Evolutionary conservation across 768 basidiomycete genomes (phyloP), one percentile per base, ranked within the genome.

Genomic region (Dentipellis fragilis): DNA sequence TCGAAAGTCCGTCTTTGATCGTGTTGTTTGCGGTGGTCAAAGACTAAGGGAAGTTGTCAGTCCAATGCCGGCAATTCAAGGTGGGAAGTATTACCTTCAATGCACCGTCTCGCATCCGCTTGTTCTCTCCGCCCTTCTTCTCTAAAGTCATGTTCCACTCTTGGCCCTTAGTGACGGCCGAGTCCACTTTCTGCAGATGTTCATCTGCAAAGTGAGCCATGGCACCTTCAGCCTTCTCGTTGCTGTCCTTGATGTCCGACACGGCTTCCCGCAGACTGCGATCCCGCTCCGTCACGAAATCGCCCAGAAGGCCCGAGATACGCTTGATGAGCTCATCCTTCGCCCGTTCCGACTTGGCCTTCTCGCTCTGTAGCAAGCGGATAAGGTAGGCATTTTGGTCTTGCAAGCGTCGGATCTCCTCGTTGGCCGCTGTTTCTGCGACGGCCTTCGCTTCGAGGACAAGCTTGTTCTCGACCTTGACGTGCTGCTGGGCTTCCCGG

Each of bases 311-410:
- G 3, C 74, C 73, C 0, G 88, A 86, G 51, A 95, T 76, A 39
- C 83, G 84, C 42, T 85, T 78, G n/a, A 93, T 68, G 11, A 95
- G 67, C 40, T 88, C 85, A 42, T 84, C 81, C 57, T 83, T 86
- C 1, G 87, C 80, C 50, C 76, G 79, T 22, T 85, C 81, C 0
- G 85, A 78, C 57, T 81, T 85, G 12, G 67, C 65, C 65, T 80
- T 81, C 67, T 95, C 90, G 14, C 77, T 68, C 58, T 81, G 79
- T 11, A 94, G 72, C 60, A 89, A 70, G 45, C 74, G 73, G 7
- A 70, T 68, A 42, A 96, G 74, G 9, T 76, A 69, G 29, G 75
- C 73, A 64, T 94, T 95, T 67, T 94, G 90, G 53, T 78, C 73
- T 59, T 78, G 78, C 19, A 93, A 73, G 21, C 80, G 80, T 5